Evolutionary conservation across 2,329 filamentous ascomycete species (phyloP), one percentile per base, ranked within the genome.

Genomic region (Ceratocystiopsis brevicomis): DNA sequence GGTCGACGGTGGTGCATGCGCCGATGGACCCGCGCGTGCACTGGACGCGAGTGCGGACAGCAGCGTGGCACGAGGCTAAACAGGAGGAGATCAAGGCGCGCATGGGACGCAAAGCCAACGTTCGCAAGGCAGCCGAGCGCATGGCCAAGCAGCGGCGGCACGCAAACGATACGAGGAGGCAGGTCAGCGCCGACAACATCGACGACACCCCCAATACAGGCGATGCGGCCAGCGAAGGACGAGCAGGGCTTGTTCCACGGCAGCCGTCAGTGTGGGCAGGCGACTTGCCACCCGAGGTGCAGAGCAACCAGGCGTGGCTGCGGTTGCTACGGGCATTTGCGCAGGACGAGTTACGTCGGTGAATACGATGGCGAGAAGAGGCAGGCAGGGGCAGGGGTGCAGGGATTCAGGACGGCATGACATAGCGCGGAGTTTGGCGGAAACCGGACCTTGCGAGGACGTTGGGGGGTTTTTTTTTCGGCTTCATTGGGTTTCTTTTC

Each of bases 51-150:
- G 56, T 56, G 2, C 60, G 61, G 38, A 61, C 66, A 0, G 51
- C 61, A 4, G 55, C 57, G 16, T 75, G 70, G 69, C 57, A 64
- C 41, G 53, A 51, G 14, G 53, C 55, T 15, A 76, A 74, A 47
- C 58, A 63, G 33, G 51, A 53, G 1, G 71, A 76, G 45, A 73
- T 76, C 30, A 51, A 56, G 36, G 54, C 53, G 2, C 65, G 72
- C 2, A 64, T 63, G 5, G 59, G 58, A 3, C 61, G 67, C 16
- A 76, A 76, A 49, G 56, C 53, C 3, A 76, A 70, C 54, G 64
- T 84, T 21, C 73, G 86, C 40, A 76, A 84, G 45, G 78, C 80
- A 12, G 82, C 33, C 4, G 13, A 34, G 13, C 33, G 33, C 33
- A 15, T 15, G 13, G 33, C 33, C 33, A 15, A 15, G 13, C 3